Evolutionary conservation across 257 asterid species (phyloP), one percentile per base, ranked within the genome.

Genomic region (Schizonepeta tenuifolia): DNA sequence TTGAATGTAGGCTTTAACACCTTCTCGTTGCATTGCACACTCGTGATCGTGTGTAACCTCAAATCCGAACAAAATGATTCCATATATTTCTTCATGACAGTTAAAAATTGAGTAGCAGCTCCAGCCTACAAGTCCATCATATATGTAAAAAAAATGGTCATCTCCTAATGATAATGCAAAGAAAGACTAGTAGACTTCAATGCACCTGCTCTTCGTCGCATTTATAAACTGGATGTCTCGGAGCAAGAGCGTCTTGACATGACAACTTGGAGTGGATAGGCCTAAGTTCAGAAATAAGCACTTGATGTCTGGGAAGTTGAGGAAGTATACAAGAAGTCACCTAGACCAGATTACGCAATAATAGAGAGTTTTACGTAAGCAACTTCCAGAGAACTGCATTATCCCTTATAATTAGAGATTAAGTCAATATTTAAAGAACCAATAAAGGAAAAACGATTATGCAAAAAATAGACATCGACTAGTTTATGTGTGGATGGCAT

Each of bases 201-300:
- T 46, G 64, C 75, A 93, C 98, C 97, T 90, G 97, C 73, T 71
- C 80, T 78, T 85, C 96, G n/a, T 66, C 89, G 87, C 96, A 93
- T 82, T 84, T 89, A 62, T 93, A 82, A 14, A 85, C 88, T 26
- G 96, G 98, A 57, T 81, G 91, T 78, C 76, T 87, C 55, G 87
- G 91, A 70, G 88, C 83, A 80, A 63, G 56, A 66, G 79, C 50
- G 58, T 77, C 78, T 77, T 86, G 86, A 69, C 82, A 55, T 49
- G 92, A 83, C 72, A 93, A 78, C 73, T 70, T 76, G 54, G 88
- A 81, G 80, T 89, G 87, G 79, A 80, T 71, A 38, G 97, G 96
- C 75, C 82, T 83, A 43, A 93, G 90, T 82, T 86, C 84, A 63
- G 88, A 81, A 49, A 83, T 50, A 69, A 93, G 97, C 83, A 86